Base-by-base conservation (phyloP, 305 asterid species). In the Euphrasia arctica region DNA sequence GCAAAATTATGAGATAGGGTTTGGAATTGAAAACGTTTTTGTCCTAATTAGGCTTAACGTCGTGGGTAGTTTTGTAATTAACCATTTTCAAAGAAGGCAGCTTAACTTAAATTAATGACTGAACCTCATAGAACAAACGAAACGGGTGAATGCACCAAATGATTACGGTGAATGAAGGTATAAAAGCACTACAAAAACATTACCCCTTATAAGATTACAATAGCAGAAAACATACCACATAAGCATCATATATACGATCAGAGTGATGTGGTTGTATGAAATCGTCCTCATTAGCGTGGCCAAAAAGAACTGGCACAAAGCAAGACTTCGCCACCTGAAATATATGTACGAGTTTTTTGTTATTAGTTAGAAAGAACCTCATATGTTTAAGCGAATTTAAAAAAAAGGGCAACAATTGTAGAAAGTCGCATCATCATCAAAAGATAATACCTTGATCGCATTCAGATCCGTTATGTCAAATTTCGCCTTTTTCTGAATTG, bases 201-300 rank as follows among this genome's bases (percentile, higher is more conserved):
- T 31, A 31, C 34, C 34, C 5, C 8, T 11, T 13, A 32, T 31
- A 14, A 11, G 5, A 43, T 42, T 34, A 39, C n/a, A 45, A 45
- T 9, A 58, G 58, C 18, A 47, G 43, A 54, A 71, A 63, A 67
- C 12, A 63, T 81, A 89, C 96, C 87, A 75, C 76, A 73, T 89
- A 89, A 58, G 89, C 90, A 25, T 84, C 88, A 71, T 71, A 83
- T 68, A 89, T 73, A 28, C 87, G 85, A 75, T 89, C 96, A 54
- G 95, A 86, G 70, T 89, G 96, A 81, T 86, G 95, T 65, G 96
- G 96, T 58, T 70, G 89, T 70, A 89, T 89, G 78, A 89, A 89
- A 75, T 89, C 96, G 57, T 89, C 96, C n/a, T 84, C 96, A 68
- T 64, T 74, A 27, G 89, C 95, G 70, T 89, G 96, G 71, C 96